A percentile compares a stretch with the other conserved stretches of the same genome.
Evolutionary conservation across 192 early-diverging fungal species (phyloP).

Genomic region (Thamnidium elegans): DNA sequence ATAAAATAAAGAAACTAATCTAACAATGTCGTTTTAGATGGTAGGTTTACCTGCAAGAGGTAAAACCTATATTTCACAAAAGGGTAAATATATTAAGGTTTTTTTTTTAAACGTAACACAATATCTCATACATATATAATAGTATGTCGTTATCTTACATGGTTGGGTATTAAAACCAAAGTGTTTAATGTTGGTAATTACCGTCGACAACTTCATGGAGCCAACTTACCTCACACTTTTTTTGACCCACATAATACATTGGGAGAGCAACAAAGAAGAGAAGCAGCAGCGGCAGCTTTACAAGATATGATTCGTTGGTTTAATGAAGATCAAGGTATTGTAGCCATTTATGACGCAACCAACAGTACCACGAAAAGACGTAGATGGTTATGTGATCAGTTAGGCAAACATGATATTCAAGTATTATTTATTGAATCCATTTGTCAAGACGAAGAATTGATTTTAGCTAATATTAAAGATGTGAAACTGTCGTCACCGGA

Average conservation of each 20-base stretch:
- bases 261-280: conserved; percentile 65
- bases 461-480: conserved; percentile 91
- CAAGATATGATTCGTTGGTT: conserved; percentile 94
- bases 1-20: background rate
- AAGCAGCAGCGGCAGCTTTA: conserved; percentile 81
- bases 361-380: conserved; percentile 88
- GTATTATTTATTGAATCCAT: conserved; percentile 96
- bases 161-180: conserved; percentile 91
- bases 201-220: conserved; percentile 82
- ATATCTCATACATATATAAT: background rate
- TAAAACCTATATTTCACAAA: conserved; percentile 93
- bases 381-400: conserved; percentile 64
- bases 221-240: conserved; percentile 75
- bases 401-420: conserved; percentile 71
- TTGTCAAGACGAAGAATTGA: conserved; percentile 84
- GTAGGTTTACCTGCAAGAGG: conserved; percentile 90
- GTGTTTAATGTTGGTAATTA: conserved; percentile 99
- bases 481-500: conserved; percentile 96
- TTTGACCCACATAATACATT: conserved; percentile 85
- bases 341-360: conserved; percentile 96
- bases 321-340: conserved; percentile 71
- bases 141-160: conserved; percentile 90
- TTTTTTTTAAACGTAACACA: background rate
- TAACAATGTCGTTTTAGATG: conserved; percentile 53
- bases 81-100: conserved; percentile 55